Percentiles rank a stretch among this genome's conserved stretches.
phyloP scores from a whole-genome alignment of 108 stramenopile genomes.

The Epipyxis sp. region DNA sequence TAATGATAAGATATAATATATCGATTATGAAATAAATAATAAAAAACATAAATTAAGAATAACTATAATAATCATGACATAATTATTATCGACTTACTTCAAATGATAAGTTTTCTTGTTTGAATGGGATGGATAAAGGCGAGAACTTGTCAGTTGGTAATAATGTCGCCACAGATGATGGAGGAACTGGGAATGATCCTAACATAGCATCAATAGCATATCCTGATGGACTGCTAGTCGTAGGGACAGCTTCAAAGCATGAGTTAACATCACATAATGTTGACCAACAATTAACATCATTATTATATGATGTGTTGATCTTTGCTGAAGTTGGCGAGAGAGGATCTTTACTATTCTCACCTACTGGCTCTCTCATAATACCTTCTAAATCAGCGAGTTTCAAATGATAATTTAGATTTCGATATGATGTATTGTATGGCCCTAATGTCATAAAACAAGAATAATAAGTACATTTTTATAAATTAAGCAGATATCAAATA shows the following conservation, averaged over 20 bases:
- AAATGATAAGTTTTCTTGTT: background rate
- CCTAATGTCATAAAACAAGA: no score
- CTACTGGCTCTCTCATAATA: background rate
- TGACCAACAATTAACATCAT: background rate
- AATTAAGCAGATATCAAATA: no score
- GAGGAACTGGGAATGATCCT: background rate
- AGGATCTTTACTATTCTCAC: background rate
- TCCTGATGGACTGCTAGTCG: background rate
- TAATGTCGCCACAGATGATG: background rate
- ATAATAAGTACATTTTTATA: no score
- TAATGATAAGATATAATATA: no score
- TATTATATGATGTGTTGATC: background rate
- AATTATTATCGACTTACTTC: constrained; percentile 3
- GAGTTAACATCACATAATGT: constrained; percentile 4
- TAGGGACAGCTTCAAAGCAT: background rate
- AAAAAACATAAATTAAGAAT: background rate
- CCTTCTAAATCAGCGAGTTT: background rate
- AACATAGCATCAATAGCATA: background rate
- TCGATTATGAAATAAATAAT: no score
- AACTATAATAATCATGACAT: background rate
- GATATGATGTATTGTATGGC: constrained; percentile 16
- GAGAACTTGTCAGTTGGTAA: background rate
- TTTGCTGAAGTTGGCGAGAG: background rate
- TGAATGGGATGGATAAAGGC: background rate
- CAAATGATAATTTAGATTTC: constrained; percentile 12